phyloP scores from a whole-genome alignment of 2,329 filamentous ascomycete species.

The Tolypocladium guangdongense region DNA sequence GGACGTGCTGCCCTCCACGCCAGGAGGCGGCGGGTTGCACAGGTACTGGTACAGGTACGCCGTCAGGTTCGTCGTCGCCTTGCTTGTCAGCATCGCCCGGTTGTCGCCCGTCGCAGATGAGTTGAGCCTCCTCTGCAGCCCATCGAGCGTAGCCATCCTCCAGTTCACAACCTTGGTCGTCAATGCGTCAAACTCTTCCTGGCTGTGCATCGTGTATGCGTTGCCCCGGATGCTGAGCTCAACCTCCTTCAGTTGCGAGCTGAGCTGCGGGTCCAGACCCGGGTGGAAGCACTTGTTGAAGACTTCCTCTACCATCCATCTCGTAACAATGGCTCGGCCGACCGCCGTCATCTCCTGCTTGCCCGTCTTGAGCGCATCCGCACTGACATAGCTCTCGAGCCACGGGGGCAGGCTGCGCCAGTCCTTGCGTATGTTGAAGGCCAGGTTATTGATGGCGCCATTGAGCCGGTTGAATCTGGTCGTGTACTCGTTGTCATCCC shows the following conservation, averaged over 20 bases:
- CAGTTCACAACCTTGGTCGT: slow-evolving; percentile 82
- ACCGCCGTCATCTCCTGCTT: slow-evolving; percentile 98
- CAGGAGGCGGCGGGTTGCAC: slow-evolving; percentile 63
- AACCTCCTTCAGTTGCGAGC: slow-evolving; percentile 69
- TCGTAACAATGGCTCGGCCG: slow-evolving; percentile 76
- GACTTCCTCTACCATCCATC: slow-evolving; percentile 84
- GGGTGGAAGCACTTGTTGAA: slow-evolving; percentile 93
- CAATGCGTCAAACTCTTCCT: slow-evolving; percentile 82
- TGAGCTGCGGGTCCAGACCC: slow-evolving; percentile 65
- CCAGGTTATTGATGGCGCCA: slow-evolving; percentile 85
- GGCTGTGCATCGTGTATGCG: slow-evolving; percentile 60
- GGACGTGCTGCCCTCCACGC: slow-evolving; percentile 75
- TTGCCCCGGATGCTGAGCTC: slow-evolving; percentile 78
- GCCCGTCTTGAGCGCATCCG: slow-evolving; percentile 73
- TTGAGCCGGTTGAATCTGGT: slow-evolving; percentile 85
- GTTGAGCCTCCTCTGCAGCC: slow-evolving; percentile 61
- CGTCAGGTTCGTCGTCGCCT: slow-evolving; percentile 57
- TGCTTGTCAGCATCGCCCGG: slow-evolving; percentile 56
- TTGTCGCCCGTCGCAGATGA: slow-evolving; percentile 55
- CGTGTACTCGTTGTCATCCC: slow-evolving; percentile 90
- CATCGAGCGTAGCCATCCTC: slow-evolving; percentile 88
- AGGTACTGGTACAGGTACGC: slow-evolving; percentile 63
- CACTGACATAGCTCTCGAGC: slow-evolving; percentile 70
- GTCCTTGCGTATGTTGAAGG: slow-evolving; percentile 93
- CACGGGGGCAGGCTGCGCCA: slow-evolving; percentile 76